Base-by-base conservation (phyloP, 176 grass and related monocot genomes). In the Aegilops umbellulata region DNA sequence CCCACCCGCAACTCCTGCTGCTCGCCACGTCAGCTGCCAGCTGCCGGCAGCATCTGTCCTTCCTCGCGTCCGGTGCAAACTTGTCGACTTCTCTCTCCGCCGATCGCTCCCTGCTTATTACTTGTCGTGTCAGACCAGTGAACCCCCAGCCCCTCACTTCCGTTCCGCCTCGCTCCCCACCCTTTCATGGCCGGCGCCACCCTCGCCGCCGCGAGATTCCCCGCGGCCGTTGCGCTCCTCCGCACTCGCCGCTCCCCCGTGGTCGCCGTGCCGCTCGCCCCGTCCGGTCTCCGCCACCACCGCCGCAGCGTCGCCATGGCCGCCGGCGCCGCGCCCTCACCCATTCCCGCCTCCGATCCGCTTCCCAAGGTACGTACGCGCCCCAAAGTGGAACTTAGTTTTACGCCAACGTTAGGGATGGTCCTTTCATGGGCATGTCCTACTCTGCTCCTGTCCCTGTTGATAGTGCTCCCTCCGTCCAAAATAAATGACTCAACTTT, bases 251-350 rank as follows among this genome's bases (percentile, higher is more conserved):
- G n/a, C 32, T 30, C 49, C 46, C 42, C 75, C 3, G 81, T 81
- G 0, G n/a, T 72, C 9, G 83, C 80, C 20, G 55, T 36, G 64
- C 57, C 24, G 7, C 74, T 71, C 65, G 31, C 41, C 46, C 27
- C 39, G 41, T 57, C 4, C 69, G 36, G 27, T 8, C 60, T 25
- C 60, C 4, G 55, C 20, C 11, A 25, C 44, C 9, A 46, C 32
- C 69, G 55, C 38, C 85, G 81, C 23, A 31, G 46, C 76, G 3
- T 91, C 30, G 27, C 85, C 17, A 91, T 91, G 89, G 81, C 85
- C 27, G 30, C 69, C 20, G 61, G 23, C 69, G 69, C 39, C 70
- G 8, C 32, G n/a, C 31, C 61, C 25, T 75, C 78, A n/a, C 17
- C n/a, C 69, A 11, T 51, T 20, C 65, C 68, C 16, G 67, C 71